phyloP scores from a whole-genome alignment of 805 yeast genomes.

The Candida sanyiensis region DNA sequence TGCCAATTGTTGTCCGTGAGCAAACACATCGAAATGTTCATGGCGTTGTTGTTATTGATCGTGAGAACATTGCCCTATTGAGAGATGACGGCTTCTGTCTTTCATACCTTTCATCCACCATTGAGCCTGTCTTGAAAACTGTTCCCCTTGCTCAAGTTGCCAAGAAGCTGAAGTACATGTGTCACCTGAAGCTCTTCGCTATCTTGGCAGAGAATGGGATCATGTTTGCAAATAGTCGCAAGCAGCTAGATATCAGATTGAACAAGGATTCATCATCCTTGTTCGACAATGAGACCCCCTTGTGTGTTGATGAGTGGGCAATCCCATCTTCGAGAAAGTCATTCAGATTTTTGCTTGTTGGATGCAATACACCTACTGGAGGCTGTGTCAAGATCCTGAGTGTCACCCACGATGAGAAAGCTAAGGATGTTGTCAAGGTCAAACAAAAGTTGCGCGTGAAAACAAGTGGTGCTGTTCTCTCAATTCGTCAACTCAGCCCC shows the following conservation, averaged over 20 bases:
- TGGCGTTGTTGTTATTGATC: slow-evolving; percentile 9
- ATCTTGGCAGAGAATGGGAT: slow-evolving; percentile 18
- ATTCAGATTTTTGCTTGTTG: slow-evolving; percentile 28
- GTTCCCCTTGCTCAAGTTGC: slow-evolving; percentile 25
- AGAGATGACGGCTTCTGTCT: slow-evolving; percentile 32
- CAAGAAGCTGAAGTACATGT: slow-evolving; percentile 24
- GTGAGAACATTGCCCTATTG: slow-evolving; percentile 21
- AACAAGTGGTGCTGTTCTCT: slow-evolving; percentile 21
- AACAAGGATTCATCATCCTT: slow-evolving; percentile 7
- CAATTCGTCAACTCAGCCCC: slow-evolving; percentile 16
- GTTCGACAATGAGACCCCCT: slow-evolving; percentile 25
- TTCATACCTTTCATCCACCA: slow-evolving; percentile 14
- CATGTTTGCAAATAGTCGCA: slow-evolving; percentile 16
- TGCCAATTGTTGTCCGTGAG: slow-evolving; percentile 21
- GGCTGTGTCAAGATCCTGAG: slow-evolving; percentile 22
- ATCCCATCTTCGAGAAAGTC: slow-evolving; percentile 20
- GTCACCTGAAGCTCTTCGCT: slow-evolving; percentile 21
- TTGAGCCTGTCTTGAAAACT: slow-evolving; percentile 20
- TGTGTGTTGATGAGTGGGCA: slow-evolving; percentile 31
- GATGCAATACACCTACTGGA: slow-evolving; percentile 25
- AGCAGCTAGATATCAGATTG: slow-evolving; percentile 9
- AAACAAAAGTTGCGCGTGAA: slow-evolving; percentile 16
- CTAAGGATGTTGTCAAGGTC: slow-evolving; percentile 10
- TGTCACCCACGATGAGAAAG: slow-evolving; percentile 10
- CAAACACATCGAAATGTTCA: slow-evolving; percentile 12